These are phyloP conservation scores for Sclerotinia spermophila DNA, from an alignment of 2,329 filamentous ascomycete species.

Conservation along the genomic window DNA sequence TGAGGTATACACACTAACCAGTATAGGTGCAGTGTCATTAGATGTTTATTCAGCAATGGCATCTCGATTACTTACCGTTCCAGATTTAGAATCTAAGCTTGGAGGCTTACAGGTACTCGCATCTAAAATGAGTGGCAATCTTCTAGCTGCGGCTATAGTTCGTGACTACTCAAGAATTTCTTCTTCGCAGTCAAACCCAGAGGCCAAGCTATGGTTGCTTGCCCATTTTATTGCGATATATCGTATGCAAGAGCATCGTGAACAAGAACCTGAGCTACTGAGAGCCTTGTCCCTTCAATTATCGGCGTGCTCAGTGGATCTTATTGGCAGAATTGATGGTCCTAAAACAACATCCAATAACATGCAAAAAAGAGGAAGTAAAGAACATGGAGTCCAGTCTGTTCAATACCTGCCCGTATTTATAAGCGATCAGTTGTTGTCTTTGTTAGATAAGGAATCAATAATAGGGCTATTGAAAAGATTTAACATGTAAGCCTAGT, in stretches of 20 bases:
- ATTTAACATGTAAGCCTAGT: constrained; percentile 26
- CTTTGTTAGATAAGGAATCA: constrained; percentile 70
- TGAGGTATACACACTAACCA: neutral
- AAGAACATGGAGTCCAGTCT: neutral
- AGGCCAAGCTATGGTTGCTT: constrained; percentile 58
- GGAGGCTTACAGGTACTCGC: constrained; percentile 30
- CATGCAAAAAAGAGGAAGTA: neutral
- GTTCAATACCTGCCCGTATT: constrained; percentile 47
- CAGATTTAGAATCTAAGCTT: constrained; percentile 29
- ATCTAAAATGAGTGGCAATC: constrained; percentile 27
- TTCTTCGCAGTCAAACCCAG: constrained; percentile 26
- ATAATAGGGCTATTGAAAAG: constrained; percentile 51
- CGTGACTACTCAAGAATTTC: constrained; percentile 27
- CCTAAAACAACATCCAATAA: constrained; percentile 41
- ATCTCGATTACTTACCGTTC: constrained; percentile 34
- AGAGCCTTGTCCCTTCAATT: constrained; percentile 53
- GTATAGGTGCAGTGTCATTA: constrained; percentile 24
- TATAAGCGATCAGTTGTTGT: constrained; percentile 62
- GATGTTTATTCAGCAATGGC: constrained; percentile 34
- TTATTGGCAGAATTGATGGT: constrained; percentile 45
- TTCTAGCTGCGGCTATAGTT: constrained; percentile 33
- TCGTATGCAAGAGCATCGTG: constrained; percentile 38
- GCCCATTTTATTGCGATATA: constrained; percentile 63
- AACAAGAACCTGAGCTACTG: constrained; percentile 44
- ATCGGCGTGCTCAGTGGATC: constrained; percentile 49